phyloP scores from a whole-genome alignment of 805 yeast species.

The Candida broadrunensis region DNA sequence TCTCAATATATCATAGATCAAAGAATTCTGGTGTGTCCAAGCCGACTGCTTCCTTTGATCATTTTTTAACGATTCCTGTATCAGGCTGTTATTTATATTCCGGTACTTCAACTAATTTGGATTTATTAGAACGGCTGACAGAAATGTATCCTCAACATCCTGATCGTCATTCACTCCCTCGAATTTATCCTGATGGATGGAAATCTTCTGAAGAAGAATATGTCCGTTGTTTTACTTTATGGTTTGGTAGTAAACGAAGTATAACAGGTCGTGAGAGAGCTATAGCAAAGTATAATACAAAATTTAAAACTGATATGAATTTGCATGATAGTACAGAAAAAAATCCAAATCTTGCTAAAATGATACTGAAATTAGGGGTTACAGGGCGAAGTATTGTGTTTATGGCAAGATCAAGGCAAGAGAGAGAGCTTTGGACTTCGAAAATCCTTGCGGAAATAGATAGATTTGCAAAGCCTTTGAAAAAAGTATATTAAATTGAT shows the following conservation, averaged over 20 bases:
- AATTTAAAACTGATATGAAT: background rate
- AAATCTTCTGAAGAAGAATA: conserved; percentile 72
- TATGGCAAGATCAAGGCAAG: conserved; percentile 77
- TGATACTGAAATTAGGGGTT: conserved; percentile 57
- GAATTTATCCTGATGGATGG: conserved; percentile 83
- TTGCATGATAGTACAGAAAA: conserved; percentile 13
- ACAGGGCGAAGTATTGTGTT: conserved; percentile 71
- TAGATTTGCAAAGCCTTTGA: conserved; percentile 19
- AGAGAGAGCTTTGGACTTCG: conserved; percentile 79
- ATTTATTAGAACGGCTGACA: conserved; percentile 46
- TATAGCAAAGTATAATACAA: conserved; percentile 8
- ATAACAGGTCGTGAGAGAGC: conserved; percentile 23
- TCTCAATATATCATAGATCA: conserved; percentile 47
- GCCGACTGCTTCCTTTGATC: conserved; percentile 47
- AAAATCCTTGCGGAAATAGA: conserved; percentile 44
- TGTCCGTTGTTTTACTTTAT: conserved; percentile 75
- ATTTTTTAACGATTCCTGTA: conserved; percentile 59
- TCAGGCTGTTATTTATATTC: conserved; percentile 72
- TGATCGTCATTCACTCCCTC: conserved; percentile 59
- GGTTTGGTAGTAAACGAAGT: conserved; percentile 70
- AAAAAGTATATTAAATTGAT: background rate
- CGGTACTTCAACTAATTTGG: conserved; percentile 58
- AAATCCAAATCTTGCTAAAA: conserved; percentile 43
- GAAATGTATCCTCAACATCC: conserved; percentile 50
- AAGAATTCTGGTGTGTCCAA: conserved; percentile 43